phyloP scores from a whole-genome alignment of 1,284 basidiomycete species.

The Butyriboletus appendiculatus region DNA sequence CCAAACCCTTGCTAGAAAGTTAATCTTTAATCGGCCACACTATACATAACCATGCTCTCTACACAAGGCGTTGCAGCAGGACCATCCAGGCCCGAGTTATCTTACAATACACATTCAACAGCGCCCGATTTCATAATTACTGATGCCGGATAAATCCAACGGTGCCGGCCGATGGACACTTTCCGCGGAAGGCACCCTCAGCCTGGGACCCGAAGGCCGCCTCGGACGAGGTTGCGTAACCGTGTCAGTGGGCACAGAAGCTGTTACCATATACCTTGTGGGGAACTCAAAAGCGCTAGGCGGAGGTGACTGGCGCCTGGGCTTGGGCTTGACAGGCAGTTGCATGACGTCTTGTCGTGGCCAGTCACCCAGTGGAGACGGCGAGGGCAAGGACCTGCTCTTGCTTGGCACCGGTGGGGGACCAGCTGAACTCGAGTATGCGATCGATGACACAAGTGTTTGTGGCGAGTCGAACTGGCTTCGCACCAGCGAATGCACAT shows the following conservation, averaged over 20 bases:
- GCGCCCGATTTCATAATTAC: conserved; percentile 8
- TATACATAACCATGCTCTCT: not conserved
- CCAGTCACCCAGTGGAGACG: conserved; percentile 58
- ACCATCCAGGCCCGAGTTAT: conserved; percentile 3
- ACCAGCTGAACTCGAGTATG: conserved; percentile 34
- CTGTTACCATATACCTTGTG: not conserved
- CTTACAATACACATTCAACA: not conserved
- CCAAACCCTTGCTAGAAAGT: conserved; percentile 20
- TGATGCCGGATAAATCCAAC: conserved; percentile 35
- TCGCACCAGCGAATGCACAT: conserved; percentile 10
- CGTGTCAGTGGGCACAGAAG: conserved; percentile 1
- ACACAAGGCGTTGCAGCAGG: conserved; percentile 25
- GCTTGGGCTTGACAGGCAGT: conserved; percentile 31
- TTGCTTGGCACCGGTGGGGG: conserved; percentile 19
- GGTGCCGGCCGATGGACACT: conserved; percentile 32
- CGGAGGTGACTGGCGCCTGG: conserved; percentile 32
- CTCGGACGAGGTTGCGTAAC: conserved; percentile 35
- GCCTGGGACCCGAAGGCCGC: conserved; percentile 39
- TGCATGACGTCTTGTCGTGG: conserved; percentile 50
- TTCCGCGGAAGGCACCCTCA: conserved; percentile 28
- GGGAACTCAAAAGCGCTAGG: conserved; percentile 29
- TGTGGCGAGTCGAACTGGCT: conserved; percentile 8
- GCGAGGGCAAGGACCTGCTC: conserved; percentile 30
- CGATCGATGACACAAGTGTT: conserved; percentile 17
- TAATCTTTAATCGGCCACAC: not conserved